These are phyloP conservation scores for Mycosphaerella sp. DNA, from an alignment of 2,329 filamentous ascomycete species.

Conservation along the genomic window DNA sequence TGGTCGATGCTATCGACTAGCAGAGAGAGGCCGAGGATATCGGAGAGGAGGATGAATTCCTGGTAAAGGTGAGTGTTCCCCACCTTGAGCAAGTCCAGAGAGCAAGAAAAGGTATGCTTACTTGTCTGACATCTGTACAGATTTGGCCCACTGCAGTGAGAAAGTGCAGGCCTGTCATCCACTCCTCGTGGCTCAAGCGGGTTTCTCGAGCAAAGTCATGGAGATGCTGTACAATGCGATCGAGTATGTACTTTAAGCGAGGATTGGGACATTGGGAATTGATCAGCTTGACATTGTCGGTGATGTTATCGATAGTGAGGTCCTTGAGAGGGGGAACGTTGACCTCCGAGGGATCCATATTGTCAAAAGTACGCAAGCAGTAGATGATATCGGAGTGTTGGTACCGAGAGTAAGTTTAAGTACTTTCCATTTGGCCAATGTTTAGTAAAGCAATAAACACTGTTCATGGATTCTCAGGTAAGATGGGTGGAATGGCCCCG, in stretches of 20 bases:
- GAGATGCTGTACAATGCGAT: constrained; percentile 66
- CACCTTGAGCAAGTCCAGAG: not conserved
- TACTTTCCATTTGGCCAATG: constrained; percentile 1
- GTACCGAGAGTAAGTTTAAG: not conserved
- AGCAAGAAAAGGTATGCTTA: constrained; percentile 32
- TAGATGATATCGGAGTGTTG: not conserved
- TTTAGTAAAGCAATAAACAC: constrained; percentile 13
- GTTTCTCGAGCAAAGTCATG: constrained; percentile 80
- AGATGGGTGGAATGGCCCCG: constrained; percentile 15
- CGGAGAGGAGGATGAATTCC: constrained; percentile 71
- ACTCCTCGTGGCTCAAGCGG: constrained; percentile 66
- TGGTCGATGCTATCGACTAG: constrained; percentile 79
- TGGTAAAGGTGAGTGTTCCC: constrained; percentile 4
- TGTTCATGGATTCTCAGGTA: constrained; percentile 11
- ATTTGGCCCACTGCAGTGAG: constrained; percentile 67
- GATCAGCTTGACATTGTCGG: constrained; percentile 65
- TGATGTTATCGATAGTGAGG: constrained; percentile 73
- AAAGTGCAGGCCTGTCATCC: constrained; percentile 68
- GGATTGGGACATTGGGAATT: constrained; percentile 63
- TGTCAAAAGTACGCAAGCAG: not conserved
- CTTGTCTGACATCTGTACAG: constrained; percentile 65
- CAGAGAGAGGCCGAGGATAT: constrained; percentile 70
- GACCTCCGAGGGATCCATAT: constrained; percentile 42
- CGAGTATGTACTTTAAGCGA: constrained; percentile 64
- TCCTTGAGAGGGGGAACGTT: constrained; percentile 55